Evolutionary conservation across 2,329 filamentous ascomycete genomes (phyloP), one percentile per base, ranked within the genome.

Genomic region (Colletotrichum sp.): DNA sequence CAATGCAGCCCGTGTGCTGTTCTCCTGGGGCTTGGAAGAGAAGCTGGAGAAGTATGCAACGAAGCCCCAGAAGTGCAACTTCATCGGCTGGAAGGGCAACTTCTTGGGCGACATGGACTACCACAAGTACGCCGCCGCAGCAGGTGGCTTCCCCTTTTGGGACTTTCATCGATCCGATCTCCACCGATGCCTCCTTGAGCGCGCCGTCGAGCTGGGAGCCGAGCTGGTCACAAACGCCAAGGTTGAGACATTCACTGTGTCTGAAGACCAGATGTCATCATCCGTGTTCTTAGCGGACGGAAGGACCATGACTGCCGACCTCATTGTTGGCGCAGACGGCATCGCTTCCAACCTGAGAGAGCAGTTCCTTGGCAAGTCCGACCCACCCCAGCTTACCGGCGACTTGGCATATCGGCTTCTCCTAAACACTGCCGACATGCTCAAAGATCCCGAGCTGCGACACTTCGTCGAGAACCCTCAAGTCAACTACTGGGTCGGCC

Each of bases 321-420:
- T 88, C 3, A 82, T 89, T 28, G 81, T 89, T 34, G 86, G 85
- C 4, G 86, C 87, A 6, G 87, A 89, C 76, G 88, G 88, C 6
- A 80, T 87, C 24, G 85, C 87, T 69, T 84, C 83, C n/a, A 74
- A 67, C 16, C 57, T 78, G 3, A 52, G 72, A 13, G 72, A 75
- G 14, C 60, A 75, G 55, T 72, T 75, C 36, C 68, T 75, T 6
- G n/a, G 61, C 52, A 72, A 39, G 24, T 24, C 72, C 6, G 72
- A 75, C 16, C 78, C 76, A 2, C 80, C 80, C 4, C 74, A 77
- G 16, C 78, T 79, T 36, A 82, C 81, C 8, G 81, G 81, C 5
- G 81, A 82, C 48, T 74, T 82, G 55, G 81, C 80, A 8, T 82
- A 82, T 69, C 80, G 81, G 6, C 80, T 82, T 5, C 71, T 82